Evolutionary conservation across 352 stramenopile species (phyloP), one percentile per base, ranked within the genome.

Genomic region (Pythium apleroticum): DNA sequence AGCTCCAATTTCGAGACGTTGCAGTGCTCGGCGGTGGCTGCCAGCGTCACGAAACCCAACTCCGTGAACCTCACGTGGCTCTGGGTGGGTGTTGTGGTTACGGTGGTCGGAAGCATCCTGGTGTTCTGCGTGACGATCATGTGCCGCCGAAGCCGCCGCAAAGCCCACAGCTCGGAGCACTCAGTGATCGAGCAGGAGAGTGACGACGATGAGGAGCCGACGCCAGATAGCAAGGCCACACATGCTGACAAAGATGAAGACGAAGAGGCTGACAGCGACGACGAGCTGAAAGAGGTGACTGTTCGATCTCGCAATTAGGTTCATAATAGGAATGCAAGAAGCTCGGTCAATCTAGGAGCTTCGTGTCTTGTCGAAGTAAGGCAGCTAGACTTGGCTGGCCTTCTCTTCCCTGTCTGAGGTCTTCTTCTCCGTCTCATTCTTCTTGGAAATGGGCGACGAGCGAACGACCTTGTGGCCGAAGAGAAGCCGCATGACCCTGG

Each of bases 181-280:
- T 72, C 77, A 67, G 73, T 81, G 35, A 77, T 92, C 30, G 69
- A 74, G 5, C 77, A 92, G 59, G 72, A 81, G 28, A 88, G 76
- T 60, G 83, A 91, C 61, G 78, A 89, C 56, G 74, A 87, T 1
- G 61, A 77, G 2, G 57, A 68, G 1, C 22, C 55, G 28, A 50
- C 43, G 10, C n/a, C 43, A 27, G 65, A 57, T 24, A 50, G 70
- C 2, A 57, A 60, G 37, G 63, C 10, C 3, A 2, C 33, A 17
- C 41, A 77, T 66, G 58, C n/a, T 11, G 55, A 45, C 27, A 6
- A 53, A 4, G 81, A 89, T 60, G 76, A 81, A 62, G 69, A 81
- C 3, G 45, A 73, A 2, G 59, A 75, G 1, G 28, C 31, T n/a
- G 60, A 55, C 20, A 65, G 68, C 20, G 60, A 64, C 2, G 60